Percentiles rank a stretch among this genome's conserved stretches.
These are phyloP conservation scores for Cairneyella variabilis DNA, from an alignment of 495 filamentous ascomycete genomes.

Conservation along the genomic window DNA sequence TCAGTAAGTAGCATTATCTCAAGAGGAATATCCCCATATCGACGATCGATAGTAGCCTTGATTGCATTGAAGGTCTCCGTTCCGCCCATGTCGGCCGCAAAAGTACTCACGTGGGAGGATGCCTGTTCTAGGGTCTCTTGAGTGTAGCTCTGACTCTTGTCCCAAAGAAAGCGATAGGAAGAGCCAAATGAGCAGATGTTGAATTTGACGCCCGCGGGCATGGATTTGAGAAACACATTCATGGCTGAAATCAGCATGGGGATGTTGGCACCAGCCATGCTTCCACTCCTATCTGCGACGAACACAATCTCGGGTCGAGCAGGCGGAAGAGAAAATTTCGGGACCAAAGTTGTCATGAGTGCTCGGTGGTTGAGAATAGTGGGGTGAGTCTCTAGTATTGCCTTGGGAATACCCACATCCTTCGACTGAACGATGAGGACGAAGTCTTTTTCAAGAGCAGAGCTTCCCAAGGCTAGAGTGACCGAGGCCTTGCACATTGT, in stretches of 20 bases:
- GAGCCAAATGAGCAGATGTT: slow-evolving; percentile 72
- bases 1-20: slow-evolving; percentile 69
- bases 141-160: slow-evolving; percentile 50
- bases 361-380: slow-evolving; percentile 57
- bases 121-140: slow-evolving; percentile 48
- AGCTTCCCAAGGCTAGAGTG: slow-evolving; percentile 45
- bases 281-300: slow-evolving; percentile 64
- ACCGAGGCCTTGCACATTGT: slow-evolving; percentile 56
- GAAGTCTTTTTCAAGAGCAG: slow-evolving; percentile 48
- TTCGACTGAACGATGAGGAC: slow-evolving; percentile 52
- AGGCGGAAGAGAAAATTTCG: slow-evolving; percentile 54
- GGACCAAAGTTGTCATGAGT: slow-evolving; percentile 64
- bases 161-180: slow-evolving; percentile 52
- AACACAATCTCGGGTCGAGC: slow-evolving; percentile 64
- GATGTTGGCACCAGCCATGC: slow-evolving; percentile 55
- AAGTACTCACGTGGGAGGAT: slow-evolving; percentile 39
- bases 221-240: slow-evolving; percentile 63
- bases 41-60: slow-evolving; percentile 44
- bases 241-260: slow-evolving; percentile 52
- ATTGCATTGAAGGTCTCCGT: slow-evolving; percentile 60
- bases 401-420: slow-evolving; percentile 51
- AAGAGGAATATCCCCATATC: slow-evolving; percentile 48
- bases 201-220: slow-evolving; percentile 64
- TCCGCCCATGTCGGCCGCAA: slow-evolving; percentile 58
- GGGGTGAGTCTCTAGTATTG: slow-evolving; percentile 60